Conservation (phyloP, 1,284 basidiomycete species). For the Cutaneotrichosporon curvatum region DNA sequence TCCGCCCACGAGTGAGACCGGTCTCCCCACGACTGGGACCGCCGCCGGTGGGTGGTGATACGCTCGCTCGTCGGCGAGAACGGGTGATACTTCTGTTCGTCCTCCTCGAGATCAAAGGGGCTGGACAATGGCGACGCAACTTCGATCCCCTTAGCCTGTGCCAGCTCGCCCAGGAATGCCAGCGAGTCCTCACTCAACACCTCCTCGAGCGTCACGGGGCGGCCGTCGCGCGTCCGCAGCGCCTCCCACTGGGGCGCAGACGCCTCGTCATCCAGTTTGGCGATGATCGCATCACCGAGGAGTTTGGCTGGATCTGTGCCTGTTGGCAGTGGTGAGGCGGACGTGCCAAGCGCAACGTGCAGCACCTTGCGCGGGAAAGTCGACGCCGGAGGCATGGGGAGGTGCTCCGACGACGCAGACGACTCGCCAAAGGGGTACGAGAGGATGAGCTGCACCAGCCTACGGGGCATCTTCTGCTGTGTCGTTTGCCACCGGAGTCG, state of each 20-base stretch:
- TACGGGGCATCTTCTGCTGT: slow-evolving; percentile 27
- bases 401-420: slow-evolving; percentile 21
- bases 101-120: too few relatives aligned
- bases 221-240: slow-evolving; percentile 3
- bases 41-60: slow-evolving; percentile 8
- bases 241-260: slow-evolving; percentile 3
- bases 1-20: slow-evolving; percentile 2
- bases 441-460: slow-evolving; percentile 29
- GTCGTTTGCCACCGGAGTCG: slow-evolving; percentile 37
- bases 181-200: slow-evolving; percentile 18
- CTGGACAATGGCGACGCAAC: slow-evolving; percentile 1
- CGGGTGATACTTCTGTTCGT: slow-evolving; percentile 17
- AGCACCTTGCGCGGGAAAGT: slow-evolving; percentile 27
- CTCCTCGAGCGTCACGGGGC: slow-evolving; percentile 10
- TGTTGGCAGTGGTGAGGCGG: slow-evolving; percentile 6
- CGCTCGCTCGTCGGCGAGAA: slow-evolving; percentile 8
- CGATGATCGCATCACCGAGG: slow-evolving; percentile 14
- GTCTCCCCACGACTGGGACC: slow-evolving; percentile 20
- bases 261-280: slow-evolving; percentile 11
- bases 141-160: slow-evolving; percentile 6
- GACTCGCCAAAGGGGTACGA: slow-evolving; percentile 34
- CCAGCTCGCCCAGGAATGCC: slow-evolving; percentile 14
- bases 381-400: slow-evolving; percentile 27
- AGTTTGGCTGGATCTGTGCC: slow-evolving; percentile 16
- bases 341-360: slow-evolving; percentile 22